Conservation (phyloP, 2,329 filamentous ascomycete species). For the Tolypocladium ophioglossoides region DNA sequence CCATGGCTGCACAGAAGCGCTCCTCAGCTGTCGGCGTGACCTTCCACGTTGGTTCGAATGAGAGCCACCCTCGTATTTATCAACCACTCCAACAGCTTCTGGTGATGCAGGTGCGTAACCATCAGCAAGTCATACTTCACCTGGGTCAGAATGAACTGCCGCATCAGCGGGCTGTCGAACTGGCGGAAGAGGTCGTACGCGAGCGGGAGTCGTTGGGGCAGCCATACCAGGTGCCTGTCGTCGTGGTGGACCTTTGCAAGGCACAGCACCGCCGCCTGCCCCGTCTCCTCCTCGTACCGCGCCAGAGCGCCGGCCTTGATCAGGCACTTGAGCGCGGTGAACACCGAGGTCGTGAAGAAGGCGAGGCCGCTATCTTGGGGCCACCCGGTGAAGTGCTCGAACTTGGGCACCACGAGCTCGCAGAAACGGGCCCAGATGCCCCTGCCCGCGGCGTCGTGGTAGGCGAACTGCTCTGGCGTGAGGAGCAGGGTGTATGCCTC, state of each 20-base stretch:
- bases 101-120: too few relatives aligned
- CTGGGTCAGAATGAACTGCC: background rate
- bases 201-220: background rate
- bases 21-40: too few relatives aligned
- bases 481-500: constrained; percentile 10
- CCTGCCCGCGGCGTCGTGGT: constrained; percentile 7
- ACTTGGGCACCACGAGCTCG: constrained; percentile 1
- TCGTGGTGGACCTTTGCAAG: background rate
- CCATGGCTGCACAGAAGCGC: too few relatives aligned
- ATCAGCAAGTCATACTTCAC: too few relatives aligned
- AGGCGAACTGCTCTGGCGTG: constrained; percentile 12
- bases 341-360: background rate
- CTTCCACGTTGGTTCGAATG: too few relatives aligned
- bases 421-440: constrained; percentile 17
- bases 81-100: too few relatives aligned
- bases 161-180: background rate
- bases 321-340: background rate
- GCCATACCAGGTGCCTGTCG: background rate
- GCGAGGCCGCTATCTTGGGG: background rate
- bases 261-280: background rate
- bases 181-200: background rate
- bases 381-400: background rate
- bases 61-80: too few relatives aligned
- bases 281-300: constrained; percentile 2
- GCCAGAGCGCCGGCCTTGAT: background rate